Evolutionary conservation across 306 rosid genomes (phyloP), one percentile per base, ranked within the genome.

Genomic region (Abrus precatorius): DNA sequence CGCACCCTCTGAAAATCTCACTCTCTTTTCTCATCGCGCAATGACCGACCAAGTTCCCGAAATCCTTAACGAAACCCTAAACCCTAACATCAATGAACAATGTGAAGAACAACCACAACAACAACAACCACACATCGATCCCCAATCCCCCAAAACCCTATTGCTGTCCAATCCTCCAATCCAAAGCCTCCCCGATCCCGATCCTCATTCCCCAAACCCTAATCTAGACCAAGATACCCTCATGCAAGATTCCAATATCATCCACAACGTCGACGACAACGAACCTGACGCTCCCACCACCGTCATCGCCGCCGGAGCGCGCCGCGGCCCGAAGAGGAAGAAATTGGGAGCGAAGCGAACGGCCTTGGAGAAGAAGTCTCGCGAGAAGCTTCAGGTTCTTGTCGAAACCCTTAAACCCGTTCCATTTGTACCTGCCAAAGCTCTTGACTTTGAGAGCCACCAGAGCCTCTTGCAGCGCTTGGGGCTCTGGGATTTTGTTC

Each of bases 401-500:
- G 73, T 80, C 36, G 80, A 85, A 84, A 79, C 89, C 79, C 87
- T 94, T 47, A 90, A 77, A 9, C 98, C 97, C 2, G 78, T 90
- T 64, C 96, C 97, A 7, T 94, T 94, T 27, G 57, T 80, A 0
- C 94, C 98, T 0, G 48, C 67, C 0, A 92, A 89, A 84, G 69
- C 36, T 70, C 91, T 93, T 12, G 91, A 93, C 84, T 95, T 95
- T 47, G 55, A 76, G 34, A 43, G 76, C 60, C 93, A 91, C 69
- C 80, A 88, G 87, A 71, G 84, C 57, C 97, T 95, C 45, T 43
- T 95, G 65, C 83, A 83, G 88, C 90, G 93, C 14, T 64, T 95
- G 1, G 97, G 97, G 60, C 67, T 95, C 49, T 95, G 99, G 98
- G 91, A 90, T 27, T 93, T 95, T 28, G 98, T 87, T 14, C 93